Percentiles rank a stretch among this genome's conserved stretches.
phyloP scores from a whole-genome alignment of 2,329 filamentous ascomycete species.

The Xylariaceae sp. region DNA sequence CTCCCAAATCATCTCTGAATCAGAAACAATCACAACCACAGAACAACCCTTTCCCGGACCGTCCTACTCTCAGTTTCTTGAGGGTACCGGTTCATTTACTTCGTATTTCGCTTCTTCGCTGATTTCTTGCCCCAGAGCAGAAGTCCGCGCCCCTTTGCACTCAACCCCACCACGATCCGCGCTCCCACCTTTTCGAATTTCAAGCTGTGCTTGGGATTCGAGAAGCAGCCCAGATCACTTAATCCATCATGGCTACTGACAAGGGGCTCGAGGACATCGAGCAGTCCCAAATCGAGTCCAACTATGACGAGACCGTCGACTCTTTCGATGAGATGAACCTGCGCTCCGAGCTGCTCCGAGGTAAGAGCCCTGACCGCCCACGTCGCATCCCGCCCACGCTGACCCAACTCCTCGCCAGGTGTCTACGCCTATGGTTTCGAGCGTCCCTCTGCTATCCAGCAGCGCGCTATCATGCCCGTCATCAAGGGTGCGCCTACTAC shows the following conservation, averaged over 20 bases:
- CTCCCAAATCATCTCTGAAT: constrained; percentile 24
- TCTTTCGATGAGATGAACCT: constrained; percentile 98
- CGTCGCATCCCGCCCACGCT: constrained; percentile 8
- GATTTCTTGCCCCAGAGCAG: constrained; percentile 27
- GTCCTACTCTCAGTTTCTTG: constrained; percentile 25
- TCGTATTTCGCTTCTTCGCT: constrained; percentile 23
- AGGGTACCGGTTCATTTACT: constrained; percentile 29
- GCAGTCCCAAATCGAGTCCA: constrained; percentile 94
- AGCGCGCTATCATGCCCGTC: constrained; percentile 99
- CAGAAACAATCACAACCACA: constrained; percentile 17
- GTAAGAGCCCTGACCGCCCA: constrained; percentile 33
- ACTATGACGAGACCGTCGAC: constrained; percentile 99
- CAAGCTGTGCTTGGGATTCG: constrained; percentile 78
- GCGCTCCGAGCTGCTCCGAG: constrained; percentile 95
- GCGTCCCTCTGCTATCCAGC: constrained; percentile 98
- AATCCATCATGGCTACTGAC: constrained; percentile 94
- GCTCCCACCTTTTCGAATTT: constrained; percentile 57
- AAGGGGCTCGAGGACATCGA: constrained; percentile 89
- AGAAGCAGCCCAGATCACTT: constrained; percentile 48
- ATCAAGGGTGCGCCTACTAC: constrained; percentile 78
- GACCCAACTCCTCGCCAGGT: constrained; percentile 46
- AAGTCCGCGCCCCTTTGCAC: constrained; percentile 24
- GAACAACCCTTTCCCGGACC: constrained; percentile 18
- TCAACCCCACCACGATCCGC: constrained; percentile 38
- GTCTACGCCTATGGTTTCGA: constrained; percentile 99